Base-by-base conservation (phyloP, 257 asterid genomes). In the Verbena officinalis region DNA sequence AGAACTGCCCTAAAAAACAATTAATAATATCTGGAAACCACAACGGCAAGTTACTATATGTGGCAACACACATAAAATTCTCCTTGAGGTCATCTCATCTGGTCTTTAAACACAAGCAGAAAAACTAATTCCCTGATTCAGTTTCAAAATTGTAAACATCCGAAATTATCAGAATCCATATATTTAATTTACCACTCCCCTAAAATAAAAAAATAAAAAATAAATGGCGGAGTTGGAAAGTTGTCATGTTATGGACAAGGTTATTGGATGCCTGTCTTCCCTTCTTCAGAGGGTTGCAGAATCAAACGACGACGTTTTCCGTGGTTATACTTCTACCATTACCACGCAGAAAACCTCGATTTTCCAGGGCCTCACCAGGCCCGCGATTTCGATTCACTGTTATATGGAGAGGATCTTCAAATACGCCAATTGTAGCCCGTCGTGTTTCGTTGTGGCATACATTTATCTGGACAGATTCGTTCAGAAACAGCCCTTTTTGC, bases 401-500 rank as follows among this genome's bases (percentile, higher is more conserved):
- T 89, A 89, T 6, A 62, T 89, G 34, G 83, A 86, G 78, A 81
- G 95, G 82, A 83, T 89, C 45, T 86, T 79, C 80, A 80, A 69
- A 78, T 89, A 86, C 52, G 95, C 96, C 1, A 81, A 86, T 9
- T 89, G 96, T 39, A 89, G 96, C 75, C 84, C 86, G 1, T 75
- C 82, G 0, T 86, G 96, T 17, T 74, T 73, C 64, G 39, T 89
- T 11, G 86, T 84, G 46, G 88, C 96, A 1, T 89, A 86, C 44
- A 77, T 89, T 55, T 89, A 89, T 74, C 83, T 89, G 3, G 90
- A 86, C 34, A 84, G 96, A 1, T 89, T 86, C 55, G 22, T 80
- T 3, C 85, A 69, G 58, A 75, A 38, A 19, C 92, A 89, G 67
- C 90, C 95, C 1, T 42, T 57, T 53, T 19, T 89, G 54, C 86